Percentiles rank a stretch among this genome's conserved stretches.
phyloP scores from a whole-genome alignment of 192 early-diverging fungal species.

The Chytriomyces confervae region DNA sequence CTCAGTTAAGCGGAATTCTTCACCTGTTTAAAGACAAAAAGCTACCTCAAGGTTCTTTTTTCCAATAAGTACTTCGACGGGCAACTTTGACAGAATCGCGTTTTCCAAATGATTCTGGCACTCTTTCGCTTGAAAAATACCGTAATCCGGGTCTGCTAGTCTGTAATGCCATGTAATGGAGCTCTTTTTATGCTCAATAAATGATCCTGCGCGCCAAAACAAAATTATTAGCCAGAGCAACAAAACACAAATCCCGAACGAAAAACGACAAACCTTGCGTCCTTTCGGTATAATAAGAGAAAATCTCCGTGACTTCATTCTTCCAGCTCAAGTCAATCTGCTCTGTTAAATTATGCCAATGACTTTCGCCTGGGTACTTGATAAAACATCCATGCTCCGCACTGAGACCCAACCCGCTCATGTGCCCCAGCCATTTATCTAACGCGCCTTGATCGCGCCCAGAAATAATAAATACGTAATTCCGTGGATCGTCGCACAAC shows the following conservation, averaged over 20 bases:
- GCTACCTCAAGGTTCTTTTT: conserved; percentile 94
- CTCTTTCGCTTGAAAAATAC: conserved; percentile 94
- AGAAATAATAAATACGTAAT: conserved; percentile 60
- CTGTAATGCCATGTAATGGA: conserved; percentile 98
- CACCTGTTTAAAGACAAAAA: conserved; percentile 52
- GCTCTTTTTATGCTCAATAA: conserved; percentile 90
- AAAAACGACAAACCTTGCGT: conserved; percentile 73
- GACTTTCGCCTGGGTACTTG: conserved; percentile 74
- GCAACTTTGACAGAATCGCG: conserved; percentile 86
- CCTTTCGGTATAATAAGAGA: conserved; percentile 92
- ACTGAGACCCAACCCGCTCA: conserved; percentile 76
- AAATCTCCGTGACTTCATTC: conserved; percentile 89
- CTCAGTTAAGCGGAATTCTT: not conserved
- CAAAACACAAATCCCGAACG: conserved; percentile 1
- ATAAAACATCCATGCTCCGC: conserved; percentile 97
- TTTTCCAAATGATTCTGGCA: conserved; percentile 95
- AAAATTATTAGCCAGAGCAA: not conserved
- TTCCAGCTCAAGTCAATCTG: conserved; percentile 89
- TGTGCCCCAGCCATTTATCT: conserved; percentile 81
- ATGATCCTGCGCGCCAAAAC: conserved; percentile 62
- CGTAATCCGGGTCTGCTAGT: conserved; percentile 93
- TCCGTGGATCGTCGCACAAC: too few species aligned
- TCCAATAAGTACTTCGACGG: conserved; percentile 93
- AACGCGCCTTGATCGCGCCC: conserved; percentile 86
- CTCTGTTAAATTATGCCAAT: conserved; percentile 64